Percentiles rank a stretch among this genome's conserved stretches.
Conservation (phyloP, 345 rosid species). For the Syzygium grande region DNA sequence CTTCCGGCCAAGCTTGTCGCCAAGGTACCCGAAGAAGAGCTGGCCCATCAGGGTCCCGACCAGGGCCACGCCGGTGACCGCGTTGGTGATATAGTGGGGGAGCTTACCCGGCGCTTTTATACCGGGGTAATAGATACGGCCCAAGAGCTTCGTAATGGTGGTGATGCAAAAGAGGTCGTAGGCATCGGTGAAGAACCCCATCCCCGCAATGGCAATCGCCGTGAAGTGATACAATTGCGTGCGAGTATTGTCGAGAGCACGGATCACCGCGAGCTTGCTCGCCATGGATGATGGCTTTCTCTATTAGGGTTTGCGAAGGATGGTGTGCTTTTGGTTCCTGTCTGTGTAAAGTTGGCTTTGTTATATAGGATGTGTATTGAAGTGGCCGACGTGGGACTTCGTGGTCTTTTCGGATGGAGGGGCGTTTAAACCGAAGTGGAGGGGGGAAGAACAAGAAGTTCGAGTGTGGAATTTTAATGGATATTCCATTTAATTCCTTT, state of each 20-base stretch:
- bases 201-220: slow-evolving; percentile 54
- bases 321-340: not conserved
- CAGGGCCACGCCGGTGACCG: slow-evolving; percentile 41
- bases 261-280: slow-evolving; percentile 22
- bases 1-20: slow-evolving; percentile 61
- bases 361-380: not conserved
- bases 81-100: slow-evolving; percentile 16
- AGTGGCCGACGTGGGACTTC: not conserved
- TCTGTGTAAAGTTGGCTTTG: not conserved
- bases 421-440: not conserved
- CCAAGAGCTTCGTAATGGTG: slow-evolving; percentile 43
- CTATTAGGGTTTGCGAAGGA: not conserved
- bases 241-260: slow-evolving; percentile 42
- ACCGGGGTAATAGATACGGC: slow-evolving; percentile 49
- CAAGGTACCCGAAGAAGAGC: slow-evolving; percentile 50
- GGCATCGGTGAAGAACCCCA: slow-evolving; percentile 72
- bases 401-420: not conserved
- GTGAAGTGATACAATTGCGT: slow-evolving; percentile 56
- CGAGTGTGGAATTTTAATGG: not conserved
- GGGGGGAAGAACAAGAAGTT: not conserved
- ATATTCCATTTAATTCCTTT: not conserved
- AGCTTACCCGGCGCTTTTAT: slow-evolving; percentile 28
- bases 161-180: slow-evolving; percentile 65
- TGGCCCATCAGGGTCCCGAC: slow-evolving; percentile 46
- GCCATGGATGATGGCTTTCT: not conserved